These are phyloP conservation scores for Talaromyces sp. DNA, from an alignment of 2,329 filamentous ascomycete species.

Conservation along the genomic window DNA sequence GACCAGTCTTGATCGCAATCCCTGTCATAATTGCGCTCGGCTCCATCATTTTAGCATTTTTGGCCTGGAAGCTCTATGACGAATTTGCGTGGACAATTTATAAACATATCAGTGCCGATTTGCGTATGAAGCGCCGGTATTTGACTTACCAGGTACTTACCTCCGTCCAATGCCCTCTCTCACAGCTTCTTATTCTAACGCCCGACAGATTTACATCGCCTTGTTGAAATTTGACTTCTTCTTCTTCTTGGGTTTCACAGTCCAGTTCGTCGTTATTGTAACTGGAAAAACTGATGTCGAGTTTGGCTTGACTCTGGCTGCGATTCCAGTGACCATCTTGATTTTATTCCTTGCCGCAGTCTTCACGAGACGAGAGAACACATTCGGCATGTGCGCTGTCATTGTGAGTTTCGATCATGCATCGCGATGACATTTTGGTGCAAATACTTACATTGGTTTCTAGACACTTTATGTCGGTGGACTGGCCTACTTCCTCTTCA, in stretches of 20 bases:
- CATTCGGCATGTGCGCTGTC: conserved; percentile 69
- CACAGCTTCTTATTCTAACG: conserved; percentile 21
- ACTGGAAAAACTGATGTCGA: conserved; percentile 67
- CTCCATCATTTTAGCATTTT: conserved; percentile 68
- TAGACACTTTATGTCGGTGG: conserved; percentile 78
- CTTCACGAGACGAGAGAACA: conserved; percentile 81
- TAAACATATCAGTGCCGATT: conserved; percentile 96
- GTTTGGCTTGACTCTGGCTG: conserved; percentile 80
- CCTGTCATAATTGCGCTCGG: conserved; percentile 77
- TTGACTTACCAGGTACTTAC: conserved; percentile 83
- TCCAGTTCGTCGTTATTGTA: conserved; percentile 95
- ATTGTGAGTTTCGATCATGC: conserved; percentile 53
- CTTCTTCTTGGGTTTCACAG: conserved; percentile 98
- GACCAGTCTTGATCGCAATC: conserved; percentile 77
- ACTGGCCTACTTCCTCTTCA: conserved; percentile 95
- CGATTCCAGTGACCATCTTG: conserved; percentile 84
- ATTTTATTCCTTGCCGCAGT: conserved; percentile 82
- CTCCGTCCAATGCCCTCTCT: conserved; percentile 35
- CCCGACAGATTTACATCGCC: conserved; percentile 82
- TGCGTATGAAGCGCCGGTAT: conserved; percentile 94
- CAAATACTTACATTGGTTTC: not conserved
- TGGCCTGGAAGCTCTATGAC: conserved; percentile 94
- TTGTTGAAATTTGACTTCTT: conserved; percentile 99
- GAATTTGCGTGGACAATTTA: conserved; percentile 99
- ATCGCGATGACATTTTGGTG: not conserved